Evolutionary conservation across 139 green algal species (phyloP), one percentile per base, ranked within the genome.

Genomic region (Chlamydomonas sp.): DNA sequence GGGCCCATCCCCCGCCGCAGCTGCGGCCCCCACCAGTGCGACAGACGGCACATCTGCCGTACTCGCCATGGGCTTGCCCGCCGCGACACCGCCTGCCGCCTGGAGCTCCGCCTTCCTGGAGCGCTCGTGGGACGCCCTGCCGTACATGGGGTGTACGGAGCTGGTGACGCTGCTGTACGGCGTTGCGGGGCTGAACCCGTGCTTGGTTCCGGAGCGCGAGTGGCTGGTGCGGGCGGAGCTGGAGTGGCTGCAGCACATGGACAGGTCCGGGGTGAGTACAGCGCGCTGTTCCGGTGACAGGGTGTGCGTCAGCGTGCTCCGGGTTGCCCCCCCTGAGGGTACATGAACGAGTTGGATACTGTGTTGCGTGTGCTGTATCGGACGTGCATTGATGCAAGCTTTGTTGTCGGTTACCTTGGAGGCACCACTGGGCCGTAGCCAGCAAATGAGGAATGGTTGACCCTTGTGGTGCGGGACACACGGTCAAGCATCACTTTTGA

Each of bases 91-190:
- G 4, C 4, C 6, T 18, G 5, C 69, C 59, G 69, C 18, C 59
- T 86, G 81, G 81, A 18, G 12, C 69, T 18, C 59, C 9, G 69
- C 81, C 18, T 79, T 86, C 69, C 71, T 86, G 81, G 64, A 85
- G 79, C 31, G 10, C 15, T 66, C 49, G 66, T 66, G 66, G 79
- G 15, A 59, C 59, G 81, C 64, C 49, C 62, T 86, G 81, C 59
- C 81, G 58, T 20, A 10, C 20, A 72, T 79, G 59, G 67, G 59
- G 57, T 4, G 10, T 12, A 60, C 18, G 6, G 72, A 81, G 73
- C 83, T 87, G 73, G 61, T 73, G 16, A 76, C 61, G n/a, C 12
- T 87, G 83, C 72, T 87, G 61, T 80, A 87, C 72, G 73, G 83
- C n/a, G 5, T 60, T 1, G 3, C 73, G 3, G 9, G 60, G 14